These are phyloP conservation scores for Hygrocybe punicea DNA, from an alignment of 768 basidiomycete genomes.

Conservation along the genomic window DNA sequence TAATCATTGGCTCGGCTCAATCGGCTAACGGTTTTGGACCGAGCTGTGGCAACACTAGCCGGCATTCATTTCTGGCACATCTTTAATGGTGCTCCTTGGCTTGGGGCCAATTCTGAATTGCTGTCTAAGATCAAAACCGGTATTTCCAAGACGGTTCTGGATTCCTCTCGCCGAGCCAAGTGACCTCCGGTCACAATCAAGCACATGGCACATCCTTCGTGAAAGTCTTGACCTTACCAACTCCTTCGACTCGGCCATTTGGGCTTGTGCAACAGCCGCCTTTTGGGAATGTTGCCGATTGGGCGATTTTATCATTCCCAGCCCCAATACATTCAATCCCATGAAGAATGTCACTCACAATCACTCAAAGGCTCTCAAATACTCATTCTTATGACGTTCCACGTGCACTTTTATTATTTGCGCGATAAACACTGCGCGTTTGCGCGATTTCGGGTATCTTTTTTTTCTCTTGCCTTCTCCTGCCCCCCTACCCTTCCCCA, in stretches of 20 bases:
- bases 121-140: conserved; percentile 9
- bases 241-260: conserved; percentile 31
- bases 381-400: neutral
- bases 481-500: too few relatives aligned
- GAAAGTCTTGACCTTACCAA: conserved; percentile 19
- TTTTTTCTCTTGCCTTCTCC: conserved; percentile 32
- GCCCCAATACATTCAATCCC: conserved; percentile 10
- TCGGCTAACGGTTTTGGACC: too few relatives aligned
- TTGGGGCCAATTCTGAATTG: conserved; percentile 16
- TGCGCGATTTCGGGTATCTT: conserved; percentile 14
- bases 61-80: conserved; percentile 36
- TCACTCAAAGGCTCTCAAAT: too few relatives aligned
- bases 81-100: conserved; percentile 32
- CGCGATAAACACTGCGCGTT: too few relatives aligned
- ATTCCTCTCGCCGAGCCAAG: conserved; percentile 6
- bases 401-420: too few relatives aligned
- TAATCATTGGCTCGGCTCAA: too few relatives aligned
- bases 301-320: conserved; percentile 25
- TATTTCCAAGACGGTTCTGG: conserved; percentile 17
- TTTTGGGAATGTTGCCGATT: conserved; percentile 36
- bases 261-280: conserved; percentile 28
- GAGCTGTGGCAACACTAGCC: conserved; percentile 7
- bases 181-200: conserved; percentile 29
- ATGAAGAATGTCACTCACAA: conserved; percentile 11
- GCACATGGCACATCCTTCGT: conserved; percentile 20